Conservation (phyloP, 305 asterid species). For the Ilex paraguariensis region DNA sequence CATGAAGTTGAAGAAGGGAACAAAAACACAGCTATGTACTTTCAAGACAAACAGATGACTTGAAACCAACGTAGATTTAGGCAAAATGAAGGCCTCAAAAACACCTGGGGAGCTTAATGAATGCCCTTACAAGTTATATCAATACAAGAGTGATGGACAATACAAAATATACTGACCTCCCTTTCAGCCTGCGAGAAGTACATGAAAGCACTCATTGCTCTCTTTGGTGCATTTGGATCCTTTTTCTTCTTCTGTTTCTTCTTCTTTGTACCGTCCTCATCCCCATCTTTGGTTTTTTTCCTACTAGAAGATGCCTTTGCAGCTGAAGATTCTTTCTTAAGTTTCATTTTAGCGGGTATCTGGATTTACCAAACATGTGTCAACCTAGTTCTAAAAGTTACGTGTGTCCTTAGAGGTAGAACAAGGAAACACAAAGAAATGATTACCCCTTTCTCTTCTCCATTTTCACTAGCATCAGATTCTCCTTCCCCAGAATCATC, state of each 20-base stretch:
- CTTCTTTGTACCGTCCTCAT: conserved; percentile 68
- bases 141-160: neutral
- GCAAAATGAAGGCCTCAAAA: neutral
- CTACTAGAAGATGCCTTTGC: conserved; percentile 56
- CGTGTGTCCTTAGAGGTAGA: neutral
- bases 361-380: conserved; percentile 26
- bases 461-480: conserved; percentile 76
- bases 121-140: neutral
- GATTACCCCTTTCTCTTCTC: conserved; percentile 57
- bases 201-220: conserved; percentile 84
- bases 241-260: conserved; percentile 86
- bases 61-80: too few relatives aligned
- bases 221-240: conserved; percentile 96
- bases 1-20: neutral
- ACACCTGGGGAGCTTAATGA: neutral
- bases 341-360: conserved; percentile 58
- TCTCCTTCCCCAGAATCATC: conserved; percentile 92
- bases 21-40: neutral
- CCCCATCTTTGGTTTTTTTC: conserved; percentile 59
- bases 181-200: conserved; percentile 77
- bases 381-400: conserved; percentile 9
- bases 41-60: too few relatives aligned
- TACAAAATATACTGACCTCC: conserved; percentile 49
- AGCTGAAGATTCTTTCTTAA: conserved; percentile 59
- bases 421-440: conserved; percentile 3